Evolutionary conservation across 352 stramenopile species (phyloP), one percentile per base, ranked within the genome.

Genomic region (Salisapilia sapeloensis): DNA sequence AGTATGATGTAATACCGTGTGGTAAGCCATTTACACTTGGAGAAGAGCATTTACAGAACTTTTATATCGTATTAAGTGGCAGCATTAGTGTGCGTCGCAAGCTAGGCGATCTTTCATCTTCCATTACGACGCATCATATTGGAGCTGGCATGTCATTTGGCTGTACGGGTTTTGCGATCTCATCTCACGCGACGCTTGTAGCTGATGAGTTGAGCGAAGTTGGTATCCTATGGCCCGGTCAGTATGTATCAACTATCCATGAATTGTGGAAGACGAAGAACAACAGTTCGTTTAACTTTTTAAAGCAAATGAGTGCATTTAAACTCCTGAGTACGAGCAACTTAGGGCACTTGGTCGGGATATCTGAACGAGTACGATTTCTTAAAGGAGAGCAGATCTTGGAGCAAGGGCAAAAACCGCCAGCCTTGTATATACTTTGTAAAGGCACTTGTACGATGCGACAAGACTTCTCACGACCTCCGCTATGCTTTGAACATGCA

Each of bases 1-100:
- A 84, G 32, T 81, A 77, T 29, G 67, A 81, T 22, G 64, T 84
- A 6, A 47, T 84, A 3, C 48, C 56, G 10, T 79, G 56, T 21
- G 64, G 64, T 20, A 75, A 79, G 25, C 37, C 50, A 4, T 81
- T 84, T 27, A 33, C 41, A 13, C 37, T 84, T 1, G 62, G 53
- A 7, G 63, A 78, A 26, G 51, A 56, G 3, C 58, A 80, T n/a
- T 50, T 61, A 2, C 50, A 69, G 19, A 78, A 62, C 34, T 83
- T 83, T 23, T 83, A 70, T 33, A 51, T 83, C 24, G 35, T 83
- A 9, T 42, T 83, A 1, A 48, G 48, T 33, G 67, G 67, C 2
- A 57, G 53, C 21, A 38, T 83, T 2, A 80, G 63, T 27, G 57
- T 78, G 18, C 53, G 63, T 16, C 44, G 64, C 27, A 64, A 70